These are phyloP conservation scores for Mucor circinelloides DNA, from an alignment of 371 early-diverging fungal species.

Conservation along the genomic window DNA sequence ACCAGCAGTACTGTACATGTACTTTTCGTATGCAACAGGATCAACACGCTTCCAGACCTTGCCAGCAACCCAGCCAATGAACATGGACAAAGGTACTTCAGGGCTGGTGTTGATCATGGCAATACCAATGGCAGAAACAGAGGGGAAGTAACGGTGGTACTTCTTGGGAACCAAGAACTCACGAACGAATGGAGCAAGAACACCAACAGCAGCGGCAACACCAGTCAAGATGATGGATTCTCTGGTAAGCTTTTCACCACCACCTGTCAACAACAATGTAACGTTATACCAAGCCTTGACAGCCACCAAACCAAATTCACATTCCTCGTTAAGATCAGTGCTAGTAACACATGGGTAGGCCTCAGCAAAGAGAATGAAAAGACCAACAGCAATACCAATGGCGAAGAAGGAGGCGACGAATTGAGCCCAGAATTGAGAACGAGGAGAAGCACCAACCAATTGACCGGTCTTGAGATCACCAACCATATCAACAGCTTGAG, in stretches of 20 bases:
- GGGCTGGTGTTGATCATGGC: conserved; percentile 67
- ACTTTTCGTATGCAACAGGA: conserved; percentile 44
- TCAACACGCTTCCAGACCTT: conserved; percentile 56
- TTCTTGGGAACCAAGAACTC: conserved; percentile 56
- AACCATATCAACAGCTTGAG: conserved; percentile 70
- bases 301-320: conserved; percentile 60
- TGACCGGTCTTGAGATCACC: conserved; percentile 70
- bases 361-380: conserved; percentile 63
- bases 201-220: conserved; percentile 52
- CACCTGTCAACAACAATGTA: conserved; percentile 58
- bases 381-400: conserved; percentile 55
- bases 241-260: conserved; percentile 42
- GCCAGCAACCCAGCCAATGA: conserved; percentile 59
- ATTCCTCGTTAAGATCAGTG: conserved; percentile 20
- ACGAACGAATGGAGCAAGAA: conserved; percentile 51
- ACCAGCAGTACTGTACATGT: conserved; percentile 61
- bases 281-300: conserved; percentile 72
- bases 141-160: conserved; percentile 60
- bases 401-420: conserved; percentile 64
- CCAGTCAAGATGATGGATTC: conserved; percentile 53
- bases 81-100: conserved; percentile 62
- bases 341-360: conserved; percentile 64
- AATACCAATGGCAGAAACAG: conserved; percentile 70
- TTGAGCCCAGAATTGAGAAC: conserved; percentile 67
- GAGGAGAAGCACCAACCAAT: conserved; percentile 60